These are phyloP conservation scores for Termitomyces sp. DNA, from an alignment of 768 basidiomycete species.

Conservation along the genomic window DNA sequence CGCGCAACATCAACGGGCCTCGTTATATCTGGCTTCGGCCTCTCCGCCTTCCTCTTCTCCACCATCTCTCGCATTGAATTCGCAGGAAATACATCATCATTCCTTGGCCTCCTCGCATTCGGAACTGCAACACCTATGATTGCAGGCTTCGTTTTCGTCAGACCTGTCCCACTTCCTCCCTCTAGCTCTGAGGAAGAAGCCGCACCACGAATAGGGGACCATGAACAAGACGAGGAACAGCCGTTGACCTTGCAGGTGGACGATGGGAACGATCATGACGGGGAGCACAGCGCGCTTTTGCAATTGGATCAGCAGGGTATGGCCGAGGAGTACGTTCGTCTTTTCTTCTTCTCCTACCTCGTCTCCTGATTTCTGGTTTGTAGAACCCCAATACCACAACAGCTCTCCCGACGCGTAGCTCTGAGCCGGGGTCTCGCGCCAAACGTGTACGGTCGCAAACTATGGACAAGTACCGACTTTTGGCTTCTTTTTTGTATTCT, in stretches of 20 bases:
- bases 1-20: conserved; percentile 74
- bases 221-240: neutral
- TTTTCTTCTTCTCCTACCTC: neutral
- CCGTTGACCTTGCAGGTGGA: neutral
- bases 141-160: conserved; percentile 70
- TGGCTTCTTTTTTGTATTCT: conserved; percentile 43
- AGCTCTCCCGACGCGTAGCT: conserved; percentile 11
- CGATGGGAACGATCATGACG: neutral
- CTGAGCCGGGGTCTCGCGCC: conserved; percentile 16
- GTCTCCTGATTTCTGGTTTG: neutral
- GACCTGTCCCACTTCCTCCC: conserved; percentile 59
- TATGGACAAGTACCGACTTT: conserved; percentile 21
- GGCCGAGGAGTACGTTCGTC: neutral
- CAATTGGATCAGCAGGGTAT: conserved; percentile 2
- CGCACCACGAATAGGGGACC: neutral
- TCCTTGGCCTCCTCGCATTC: conserved; percentile 70
- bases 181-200: conserved; percentile 7
- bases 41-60: conserved; percentile 90
- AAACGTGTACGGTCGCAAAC: conserved; percentile 19
- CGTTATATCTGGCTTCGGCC: conserved; percentile 84
- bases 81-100: conserved; percentile 74
- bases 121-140: conserved; percentile 82
- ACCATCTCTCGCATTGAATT: conserved; percentile 67
- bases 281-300: conserved; percentile 3
- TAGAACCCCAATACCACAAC: no score